A percentile compares a stretch with the other conserved stretches of the same genome.
These are phyloP conservation scores for Pisolithus marmoratus DNA, from an alignment of 768 basidiomycete genomes.

Conservation along the genomic window DNA sequence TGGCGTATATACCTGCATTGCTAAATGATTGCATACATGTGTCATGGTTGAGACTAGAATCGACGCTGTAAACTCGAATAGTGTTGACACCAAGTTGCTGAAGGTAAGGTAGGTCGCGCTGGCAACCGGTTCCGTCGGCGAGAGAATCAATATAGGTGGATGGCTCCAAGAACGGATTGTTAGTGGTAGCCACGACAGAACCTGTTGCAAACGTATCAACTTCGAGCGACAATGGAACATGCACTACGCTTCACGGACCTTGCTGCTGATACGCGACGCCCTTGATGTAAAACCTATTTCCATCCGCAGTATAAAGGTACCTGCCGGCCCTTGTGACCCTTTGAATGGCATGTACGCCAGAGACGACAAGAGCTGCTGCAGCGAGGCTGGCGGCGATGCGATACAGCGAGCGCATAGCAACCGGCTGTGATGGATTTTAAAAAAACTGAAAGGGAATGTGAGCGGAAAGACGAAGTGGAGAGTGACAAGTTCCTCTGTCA, in stretches of 20 bases:
- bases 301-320: constrained; percentile 75
- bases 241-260: constrained; percentile 36
- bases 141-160: constrained; percentile 78
- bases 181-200: constrained; percentile 34
- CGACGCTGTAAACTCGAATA: constrained; percentile 82
- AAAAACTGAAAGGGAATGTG: constrained; percentile 1
- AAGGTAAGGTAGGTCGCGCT: constrained; percentile 75
- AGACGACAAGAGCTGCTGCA: constrained; percentile 36
- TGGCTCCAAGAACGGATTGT: constrained; percentile 66
- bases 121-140: constrained; percentile 57
- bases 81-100: constrained; percentile 74
- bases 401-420: constrained; percentile 21
- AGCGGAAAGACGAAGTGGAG: no score
- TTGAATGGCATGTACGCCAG: constrained; percentile 59
- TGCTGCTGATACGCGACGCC: constrained; percentile 83
- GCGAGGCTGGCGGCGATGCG: constrained; percentile 25
- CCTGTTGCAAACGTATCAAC: constrained; percentile 22
- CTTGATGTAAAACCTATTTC: constrained; percentile 82
- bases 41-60: constrained; percentile 80
- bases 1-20: constrained; percentile 78
- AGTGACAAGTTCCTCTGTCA: no score
- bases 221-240: neutral
- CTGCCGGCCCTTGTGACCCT: constrained; percentile 65
- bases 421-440: neutral
- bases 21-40: constrained; percentile 76